Evolutionary conservation across 2,329 filamentous ascomycete genomes (phyloP), one percentile per base, ranked within the genome.

Genomic region (Corinectria fuckeliana): DNA sequence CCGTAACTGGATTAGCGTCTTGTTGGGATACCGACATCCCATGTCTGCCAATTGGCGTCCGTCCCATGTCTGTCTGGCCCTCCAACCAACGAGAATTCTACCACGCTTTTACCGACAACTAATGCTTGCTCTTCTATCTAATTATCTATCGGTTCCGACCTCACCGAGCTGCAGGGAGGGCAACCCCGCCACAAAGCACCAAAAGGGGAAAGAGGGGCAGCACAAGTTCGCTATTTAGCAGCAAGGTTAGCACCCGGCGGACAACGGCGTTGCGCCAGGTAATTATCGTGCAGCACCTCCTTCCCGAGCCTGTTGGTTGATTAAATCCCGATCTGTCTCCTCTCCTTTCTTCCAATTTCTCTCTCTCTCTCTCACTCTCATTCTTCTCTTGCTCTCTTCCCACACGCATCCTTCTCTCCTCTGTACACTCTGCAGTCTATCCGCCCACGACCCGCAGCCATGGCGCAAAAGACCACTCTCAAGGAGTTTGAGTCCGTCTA

Each of bases 401-500:
- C n/a, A n/a, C n/a, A n/a, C n/a, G n/a, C n/a, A n/a, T n/a, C n/a
- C n/a, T 9, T 28, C 8, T 36, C 25, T 20, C 38, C 21, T 32
- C 23, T 38, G n/a, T n/a, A n/a, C n/a, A n/a, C 26, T 23, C 34
- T 34, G 30, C 42, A 23, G 42, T 55, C 26, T 36, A 42, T 20
- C 20, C 7, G 23, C 39, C 13, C 16, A 18, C 34, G 50, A 28
- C 44, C 41, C 48, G 47, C 51, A 54, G 80, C 71, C 51, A 88
- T 87, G 85, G 84, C 85, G 39, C 80, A 95, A 82, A 88, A 88
- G 68, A 90, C 90, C 50, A 93, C 89, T 48, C 87, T 93, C 59
- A 83, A 90, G 72, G 89, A 96, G 72, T 99, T 99, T 76, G 93
- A 98, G 84, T 82, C 88, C 44, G 86, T 97, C 75, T 98, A 93